phyloP scores from a whole-genome alignment of 2,329 filamentous ascomycete species.

The Delphinella strobiligena region DNA sequence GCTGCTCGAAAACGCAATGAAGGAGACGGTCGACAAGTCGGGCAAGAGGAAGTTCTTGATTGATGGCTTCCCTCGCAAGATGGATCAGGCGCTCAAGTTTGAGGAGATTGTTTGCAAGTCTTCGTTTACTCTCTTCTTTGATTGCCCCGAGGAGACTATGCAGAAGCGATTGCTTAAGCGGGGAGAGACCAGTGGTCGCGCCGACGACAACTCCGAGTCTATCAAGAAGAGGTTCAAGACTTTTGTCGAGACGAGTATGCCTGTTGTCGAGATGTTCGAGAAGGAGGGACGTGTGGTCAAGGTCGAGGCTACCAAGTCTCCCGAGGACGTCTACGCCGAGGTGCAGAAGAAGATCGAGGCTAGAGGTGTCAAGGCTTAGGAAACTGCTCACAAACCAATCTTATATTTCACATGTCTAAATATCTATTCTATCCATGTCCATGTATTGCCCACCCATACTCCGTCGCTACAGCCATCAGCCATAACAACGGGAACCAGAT shows the following conservation, averaged over 20 bases:
- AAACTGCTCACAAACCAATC: neutral
- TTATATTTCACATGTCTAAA: neutral
- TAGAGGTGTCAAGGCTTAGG: constrained; percentile 24
- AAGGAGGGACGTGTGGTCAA: constrained; percentile 66
- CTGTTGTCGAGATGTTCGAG: constrained; percentile 79
- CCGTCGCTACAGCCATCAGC: no score
- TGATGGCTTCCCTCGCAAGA: constrained; percentile 84
- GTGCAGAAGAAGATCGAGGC: constrained; percentile 37
- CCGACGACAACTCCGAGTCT: constrained; percentile 88
- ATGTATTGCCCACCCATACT: no score
- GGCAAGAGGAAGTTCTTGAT: constrained; percentile 61
- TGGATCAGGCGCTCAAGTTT: constrained; percentile 92
- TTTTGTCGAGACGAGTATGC: constrained; percentile 95
- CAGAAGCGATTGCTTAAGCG: constrained; percentile 70
- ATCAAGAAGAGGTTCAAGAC: constrained; percentile 94
- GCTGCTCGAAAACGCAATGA: constrained; percentile 89
- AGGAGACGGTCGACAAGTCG: constrained; percentile 46
- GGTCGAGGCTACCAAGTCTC: constrained; percentile 57
- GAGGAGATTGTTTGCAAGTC: constrained; percentile 78
- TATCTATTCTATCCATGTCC: no score
- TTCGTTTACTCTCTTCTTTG: constrained; percentile 82
- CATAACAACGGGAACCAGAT: no score
- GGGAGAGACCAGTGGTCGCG: constrained; percentile 81
- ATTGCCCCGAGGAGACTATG: constrained; percentile 86
- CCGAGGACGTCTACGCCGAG: constrained; percentile 51